Base-by-base conservation (phyloP, 1,284 basidiomycete genomes). In the Schizopora paradoxa region DNA sequence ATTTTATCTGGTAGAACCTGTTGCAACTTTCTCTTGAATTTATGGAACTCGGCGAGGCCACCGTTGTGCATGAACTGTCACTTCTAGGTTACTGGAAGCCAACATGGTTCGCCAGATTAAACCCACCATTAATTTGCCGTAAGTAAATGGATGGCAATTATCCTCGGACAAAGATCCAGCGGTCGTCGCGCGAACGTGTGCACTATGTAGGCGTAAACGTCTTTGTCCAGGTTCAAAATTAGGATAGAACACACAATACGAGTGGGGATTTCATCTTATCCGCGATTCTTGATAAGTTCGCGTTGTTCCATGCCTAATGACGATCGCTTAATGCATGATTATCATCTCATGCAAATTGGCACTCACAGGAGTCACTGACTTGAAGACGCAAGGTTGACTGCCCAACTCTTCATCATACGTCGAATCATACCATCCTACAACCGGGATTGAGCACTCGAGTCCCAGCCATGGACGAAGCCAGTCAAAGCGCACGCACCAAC, bases 1-100 rank as follows among this genome's bases (percentile, higher is more conserved):
- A 91, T 75, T 52, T 86, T 81, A 59, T 97, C 92, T 0, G 86
- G 72, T 8, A 97, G 64, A 14, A 70, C 70, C 29, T 69, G 70
- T 60, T 94, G 91, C 2, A 97, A 65, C 27, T 73, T 76, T 22
- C 94, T 76, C 65, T 95, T 95, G 59, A 96, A 79, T 50, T 73
- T 68, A 31, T 68, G 65, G 63, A 96, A 97, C 6, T 88, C 83
- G 41, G 86, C 80, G 51, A 96, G 88, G 43, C 80, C 82, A 43
- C 90, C 93, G 55, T 96, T 96, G 64, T 96, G 93, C 93, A 97
- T 97, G 69, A 89, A 96, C 86, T 93, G 56, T 5, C 10, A 53
- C 43, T 29, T 43, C 45, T 21, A 23, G 33, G 22, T 32, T 27
- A 13, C 31, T 27, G 23, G 39, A 41, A 14, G 39, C 21, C 14